Evolutionary conservation across 2,329 filamentous ascomycete species (phyloP).

Genomic region (Paracorniculantispora psalliotae): DNA sequence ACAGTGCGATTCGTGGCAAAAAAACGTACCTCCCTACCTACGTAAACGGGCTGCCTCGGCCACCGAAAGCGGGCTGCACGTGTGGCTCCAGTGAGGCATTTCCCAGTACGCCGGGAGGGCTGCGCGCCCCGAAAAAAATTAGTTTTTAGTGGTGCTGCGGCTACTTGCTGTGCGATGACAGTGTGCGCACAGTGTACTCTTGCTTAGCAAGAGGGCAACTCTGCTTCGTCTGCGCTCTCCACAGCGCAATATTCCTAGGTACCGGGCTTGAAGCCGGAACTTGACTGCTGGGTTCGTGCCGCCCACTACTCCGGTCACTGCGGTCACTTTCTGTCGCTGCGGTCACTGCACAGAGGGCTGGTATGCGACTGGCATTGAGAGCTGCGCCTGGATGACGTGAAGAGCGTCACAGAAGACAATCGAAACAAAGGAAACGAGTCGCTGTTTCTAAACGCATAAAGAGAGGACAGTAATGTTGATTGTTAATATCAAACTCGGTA

Average conservation of each 20-base stretch:
- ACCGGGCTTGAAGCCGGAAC: too few relatives aligned
- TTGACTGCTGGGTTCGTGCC: not conserved
- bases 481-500: too few relatives aligned
- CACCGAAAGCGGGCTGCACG: slow-evolving; percentile 1
- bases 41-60: not conserved
- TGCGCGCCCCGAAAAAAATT: not conserved
- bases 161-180: too few relatives aligned
- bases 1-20: slow-evolving; percentile 3
- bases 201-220: too few relatives aligned
- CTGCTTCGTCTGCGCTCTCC: too few relatives aligned
- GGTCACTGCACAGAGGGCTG: not conserved
- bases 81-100: not conserved
- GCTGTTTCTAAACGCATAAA: too few relatives aligned
- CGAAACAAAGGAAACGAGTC: not conserved
- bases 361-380: not conserved
- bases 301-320: too few relatives aligned
- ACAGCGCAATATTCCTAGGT: not conserved
- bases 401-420: not conserved
- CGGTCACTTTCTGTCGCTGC: too few relatives aligned
- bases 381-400: too few relatives aligned
- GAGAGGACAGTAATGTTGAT: too few relatives aligned
- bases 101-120: not conserved
- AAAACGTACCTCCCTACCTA: too few relatives aligned
- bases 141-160: not conserved
- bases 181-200: too few relatives aligned